Percentiles rank a stretch among this genome's conserved stretches.
Conservation (phyloP, 305 asterid species). For the Rubia tinctorum region DNA sequence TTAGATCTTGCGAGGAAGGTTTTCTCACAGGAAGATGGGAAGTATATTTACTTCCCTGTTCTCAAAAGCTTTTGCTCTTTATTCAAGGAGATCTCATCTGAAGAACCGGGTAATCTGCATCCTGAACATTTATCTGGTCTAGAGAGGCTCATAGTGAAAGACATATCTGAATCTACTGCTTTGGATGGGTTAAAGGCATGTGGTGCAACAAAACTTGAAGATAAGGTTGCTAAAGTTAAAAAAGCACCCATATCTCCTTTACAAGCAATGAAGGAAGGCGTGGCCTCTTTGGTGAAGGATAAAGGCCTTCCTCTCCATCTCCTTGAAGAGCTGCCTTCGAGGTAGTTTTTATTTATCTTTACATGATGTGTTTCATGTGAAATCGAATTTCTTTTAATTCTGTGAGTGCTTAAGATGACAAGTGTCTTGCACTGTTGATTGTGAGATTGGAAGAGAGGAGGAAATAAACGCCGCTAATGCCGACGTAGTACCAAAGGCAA, state of each 20-base stretch:
- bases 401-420: background rate
- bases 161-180: conserved; percentile 50
- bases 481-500: background rate
- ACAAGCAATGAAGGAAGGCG: conserved; percentile 70
- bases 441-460: background rate
- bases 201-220: conserved; percentile 63
- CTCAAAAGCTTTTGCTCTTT: conserved; percentile 45
- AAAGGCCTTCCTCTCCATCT: conserved; percentile 58
- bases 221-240: conserved; percentile 59
- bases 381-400: background rate
- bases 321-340: conserved; percentile 76
- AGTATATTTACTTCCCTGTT: conserved; percentile 74
- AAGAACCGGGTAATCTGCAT: conserved; percentile 29
- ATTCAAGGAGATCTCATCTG: conserved; percentile 37
- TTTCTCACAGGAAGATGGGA: conserved; percentile 56
- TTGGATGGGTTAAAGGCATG: conserved; percentile 51
- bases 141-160: conserved; percentile 29
- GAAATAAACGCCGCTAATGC: background rate
- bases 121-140: conserved; percentile 28
- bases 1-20: conserved; percentile 86
- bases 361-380: conserved; percentile 4
- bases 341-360: conserved; percentile 39
- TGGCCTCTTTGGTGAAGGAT: conserved; percentile 50
- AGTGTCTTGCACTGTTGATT: background rate
- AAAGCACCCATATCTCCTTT: conserved; percentile 62